Base-by-base conservation (phyloP, 192 early-diverging fungal species). In the Glomus cerebriforme region DNA sequence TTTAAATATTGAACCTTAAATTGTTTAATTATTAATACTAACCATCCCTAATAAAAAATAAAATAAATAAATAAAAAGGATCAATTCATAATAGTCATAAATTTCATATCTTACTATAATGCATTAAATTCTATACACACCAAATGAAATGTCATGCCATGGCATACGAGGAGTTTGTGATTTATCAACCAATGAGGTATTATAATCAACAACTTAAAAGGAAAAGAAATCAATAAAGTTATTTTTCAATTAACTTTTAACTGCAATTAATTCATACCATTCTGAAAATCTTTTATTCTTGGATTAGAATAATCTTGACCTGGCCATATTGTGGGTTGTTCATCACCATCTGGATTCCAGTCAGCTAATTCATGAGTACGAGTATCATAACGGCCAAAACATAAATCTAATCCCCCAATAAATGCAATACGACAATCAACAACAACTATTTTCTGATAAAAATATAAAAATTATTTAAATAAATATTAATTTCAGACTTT, bases 261-360 rank as follows among this genome's bases (percentile, higher is more conserved):
- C 13, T 59, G 7, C 27, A 43, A 58, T 17, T 8, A 35, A 71
- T 3, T 31, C 35, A 64, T 82, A 88, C 87, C 87, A 72, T 88
- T 81, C 58, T 80, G 77, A 43, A 86, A 88, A 85, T 96, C 95
- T 79, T 91, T 90, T 78, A 95, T 89, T 27, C 95, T 92, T 37
- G 94, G 92, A 80, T 96, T 96, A 81, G 89, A 91, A 84, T 92
- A 96, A 85, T 96, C 95, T 83, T 93, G 92, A 32, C 92, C 88
- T 26, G 88, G 86, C 81, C 85, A 90, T 35, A 87, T 79, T 63
- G 73, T 82, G 59, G 59, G 78, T 8, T 81, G 85, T 69, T 75
- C 79, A 47, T 72, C 73, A 17, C 81, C 76, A 37, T 86, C 81
- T 73, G 86, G 79, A 26, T 84, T 85, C 85, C 90, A 92, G 84